phyloP scores from a whole-genome alignment of 1,139 yeast genomes.

The Pichia sp. region DNA sequence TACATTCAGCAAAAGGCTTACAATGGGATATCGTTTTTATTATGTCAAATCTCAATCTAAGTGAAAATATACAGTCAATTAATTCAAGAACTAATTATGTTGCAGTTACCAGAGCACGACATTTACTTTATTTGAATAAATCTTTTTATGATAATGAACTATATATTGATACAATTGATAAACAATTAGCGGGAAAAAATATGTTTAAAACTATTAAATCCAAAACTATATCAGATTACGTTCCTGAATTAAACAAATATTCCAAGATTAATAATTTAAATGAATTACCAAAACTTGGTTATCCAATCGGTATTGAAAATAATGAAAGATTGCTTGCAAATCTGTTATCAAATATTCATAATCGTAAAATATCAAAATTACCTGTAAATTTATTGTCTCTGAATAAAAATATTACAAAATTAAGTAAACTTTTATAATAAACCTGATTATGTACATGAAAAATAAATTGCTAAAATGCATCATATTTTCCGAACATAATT shows the following conservation, averaged over 20 bases:
- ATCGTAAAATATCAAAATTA: not conserved
- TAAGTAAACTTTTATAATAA: not conserved
- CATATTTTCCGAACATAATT: not conserved
- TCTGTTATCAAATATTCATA: conserved; percentile 1
- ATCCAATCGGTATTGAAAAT: conserved; percentile 1
- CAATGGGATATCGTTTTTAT: conserved; percentile 67
- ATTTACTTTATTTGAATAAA: conserved; percentile 40
- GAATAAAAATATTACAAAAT: not conserved
- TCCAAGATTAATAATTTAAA: conserved; percentile 7
- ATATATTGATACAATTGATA: conserved; percentile 15
- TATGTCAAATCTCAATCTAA: conserved; percentile 4
- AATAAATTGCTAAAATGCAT: not conserved
- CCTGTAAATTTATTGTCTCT: not conserved
- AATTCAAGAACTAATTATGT: conserved; percentile 37
- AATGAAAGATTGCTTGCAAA: not conserved
- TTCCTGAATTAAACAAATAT: conserved; percentile 8
- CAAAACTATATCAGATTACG: conserved; percentile 4
- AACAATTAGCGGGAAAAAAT: not conserved
- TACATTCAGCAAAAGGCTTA: conserved; percentile 67
- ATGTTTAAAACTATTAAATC: not conserved
- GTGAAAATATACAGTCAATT: not conserved
- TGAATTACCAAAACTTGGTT: conserved; percentile 7
- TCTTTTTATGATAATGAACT: conserved; percentile 17
- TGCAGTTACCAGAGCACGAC: conserved; percentile 58
- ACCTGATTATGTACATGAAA: not conserved